These are phyloP conservation scores for Cyclotella choctawhatcheeana DNA, from an alignment of 108 stramenopile species.

Conservation along the genomic window DNA sequence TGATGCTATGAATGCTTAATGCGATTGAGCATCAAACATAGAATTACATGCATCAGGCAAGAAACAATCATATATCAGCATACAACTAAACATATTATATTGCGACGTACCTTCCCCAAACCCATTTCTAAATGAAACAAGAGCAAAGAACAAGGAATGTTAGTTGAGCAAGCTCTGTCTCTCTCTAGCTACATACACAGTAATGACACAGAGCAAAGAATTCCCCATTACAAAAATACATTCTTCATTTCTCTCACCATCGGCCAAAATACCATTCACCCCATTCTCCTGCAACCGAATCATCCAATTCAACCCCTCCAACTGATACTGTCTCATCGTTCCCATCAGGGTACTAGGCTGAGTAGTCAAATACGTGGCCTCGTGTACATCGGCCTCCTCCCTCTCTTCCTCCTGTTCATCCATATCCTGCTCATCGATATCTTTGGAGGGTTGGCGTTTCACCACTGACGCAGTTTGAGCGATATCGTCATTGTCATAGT, in stretches of 20 bases:
- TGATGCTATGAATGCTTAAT: too few species aligned
- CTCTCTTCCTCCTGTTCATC: conserved; percentile 36
- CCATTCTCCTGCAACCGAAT: conserved; percentile 94
- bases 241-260: conserved; percentile 74
- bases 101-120: conserved; percentile 44
- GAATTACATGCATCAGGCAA: too few species aligned
- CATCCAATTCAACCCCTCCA: conserved; percentile 98
- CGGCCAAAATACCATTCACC: conserved; percentile 96
- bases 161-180: too few species aligned
- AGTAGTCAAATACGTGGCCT: conserved; percentile 77
- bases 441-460: conserved; percentile 22
- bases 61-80: too few species aligned
- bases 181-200: not conserved
- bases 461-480: not conserved
- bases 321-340: conserved; percentile 91
- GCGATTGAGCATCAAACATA: too few species aligned
- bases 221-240: not conserved
- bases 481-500: conserved; percentile 14
- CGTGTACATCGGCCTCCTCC: conserved; percentile 84
- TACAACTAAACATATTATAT: too few species aligned
- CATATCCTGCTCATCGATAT: conserved; percentile 43
- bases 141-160: too few species aligned
- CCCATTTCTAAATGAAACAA: too few species aligned
- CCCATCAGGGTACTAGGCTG: conserved; percentile 90
- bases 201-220: not conserved